Base-by-base conservation (phyloP, 2,329 filamentous ascomycete species). In the Fusarium napiforme region DNA sequence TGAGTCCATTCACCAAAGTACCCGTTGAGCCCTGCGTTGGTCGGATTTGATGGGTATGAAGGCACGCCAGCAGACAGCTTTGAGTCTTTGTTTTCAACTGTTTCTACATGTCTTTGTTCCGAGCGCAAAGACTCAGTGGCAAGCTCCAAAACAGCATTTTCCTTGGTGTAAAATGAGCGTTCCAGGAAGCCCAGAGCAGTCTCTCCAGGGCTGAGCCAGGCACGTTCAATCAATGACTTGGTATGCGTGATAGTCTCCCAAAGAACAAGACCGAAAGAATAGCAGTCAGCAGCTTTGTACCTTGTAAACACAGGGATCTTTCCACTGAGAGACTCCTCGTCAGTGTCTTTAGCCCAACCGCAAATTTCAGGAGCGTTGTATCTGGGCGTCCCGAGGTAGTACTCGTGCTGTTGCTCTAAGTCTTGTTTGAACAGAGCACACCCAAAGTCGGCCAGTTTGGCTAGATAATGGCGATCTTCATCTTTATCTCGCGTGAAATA, bases 311-410 rank as follows among this genome's bases (percentile, higher is more conserved):
- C 18, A 2, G 56, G n/a, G 4, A 55, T 60, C 5, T 19, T 36
- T 2, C 36, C 32, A 30, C 9, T 36, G 7, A 23, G 15, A 12
- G 14, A 18, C 19, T 36, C 34, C 23, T 45, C 34, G 6, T 32
- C 47, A 4, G 7, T 37, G 37, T 50, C 50, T 11, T 40, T 42
- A 4, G 21, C 12, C 32, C 40, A 32, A 15, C 64, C 50, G 19
- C 47, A 50, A 32, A 63, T 63, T 37, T 67, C 64, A 11, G 64
- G 59, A 21, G 64, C 64, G n/a, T 67, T 67, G 34, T 67, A 67
- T 37, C 30, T 67, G 21, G 59, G 43, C 5, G 58, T 67, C 21
- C 59, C 59, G 23, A 67, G 50, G 23, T 67, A 67, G 21, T 56
- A 28, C n/a, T 49, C 21, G 18, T 52, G 19, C 4, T 63, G 43